Evolutionary conservation across 805 yeast genomes (phyloP).

Genomic region (Saccharomyces eubayanus): DNA sequence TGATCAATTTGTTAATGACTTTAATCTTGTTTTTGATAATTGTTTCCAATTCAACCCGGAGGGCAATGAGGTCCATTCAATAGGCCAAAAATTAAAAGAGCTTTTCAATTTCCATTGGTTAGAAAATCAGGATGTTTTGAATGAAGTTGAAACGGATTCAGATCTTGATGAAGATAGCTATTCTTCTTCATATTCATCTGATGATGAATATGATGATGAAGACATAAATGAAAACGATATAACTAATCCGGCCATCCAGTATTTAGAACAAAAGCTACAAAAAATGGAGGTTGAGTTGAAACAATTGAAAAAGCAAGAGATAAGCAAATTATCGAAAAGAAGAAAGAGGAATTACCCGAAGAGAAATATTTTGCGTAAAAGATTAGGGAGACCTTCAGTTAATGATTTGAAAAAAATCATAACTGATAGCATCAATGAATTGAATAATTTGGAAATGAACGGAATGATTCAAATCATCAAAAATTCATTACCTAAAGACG

Average conservation of each 20-base stretch:
- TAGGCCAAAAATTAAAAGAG: conserved; percentile 89
- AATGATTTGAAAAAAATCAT: conserved; percentile 95
- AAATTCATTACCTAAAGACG: conserved; percentile 46
- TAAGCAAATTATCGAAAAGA: conserved; percentile 13
- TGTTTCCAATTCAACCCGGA: conserved; percentile 92
- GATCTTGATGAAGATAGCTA: background rate
- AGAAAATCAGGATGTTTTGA: conserved; percentile 33
- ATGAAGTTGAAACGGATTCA: background rate
- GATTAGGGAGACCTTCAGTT: conserved; percentile 34
- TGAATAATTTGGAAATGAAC: conserved; percentile 71
- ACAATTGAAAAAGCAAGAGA: conserved; percentile 69
- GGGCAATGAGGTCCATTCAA: conserved; percentile 89
- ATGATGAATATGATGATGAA: background rate
- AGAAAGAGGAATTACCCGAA: background rate
- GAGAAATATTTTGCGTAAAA: background rate
- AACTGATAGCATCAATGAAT: conserved; percentile 70
- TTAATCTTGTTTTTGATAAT: conserved; percentile 74
- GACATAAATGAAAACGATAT: conserved; percentile 55
- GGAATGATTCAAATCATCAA: conserved; percentile 79
- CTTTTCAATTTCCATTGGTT: conserved; percentile 83
- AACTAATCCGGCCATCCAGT: conserved; percentile 83
- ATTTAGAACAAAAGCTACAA: conserved; percentile 76
- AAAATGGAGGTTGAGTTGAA: conserved; percentile 81
- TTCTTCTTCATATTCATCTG: background rate
- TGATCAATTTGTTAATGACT: conserved; percentile 81